These are phyloP conservation scores for Carex littledalei DNA, from an alignment of 176 grass and related monocot species.

Conservation along the genomic window DNA sequence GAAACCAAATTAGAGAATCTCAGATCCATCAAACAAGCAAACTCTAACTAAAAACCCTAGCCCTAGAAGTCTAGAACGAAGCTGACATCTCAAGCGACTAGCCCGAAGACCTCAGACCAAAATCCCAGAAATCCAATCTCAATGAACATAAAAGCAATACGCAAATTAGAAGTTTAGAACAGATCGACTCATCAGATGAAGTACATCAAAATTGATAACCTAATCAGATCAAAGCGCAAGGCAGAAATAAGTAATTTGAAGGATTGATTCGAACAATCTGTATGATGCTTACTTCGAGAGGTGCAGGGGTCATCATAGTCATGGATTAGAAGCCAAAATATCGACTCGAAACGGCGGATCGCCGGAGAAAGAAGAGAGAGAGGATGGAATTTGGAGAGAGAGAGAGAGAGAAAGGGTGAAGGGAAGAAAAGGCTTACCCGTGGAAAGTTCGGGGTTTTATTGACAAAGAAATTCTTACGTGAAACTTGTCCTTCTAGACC, in stretches of 20 bases:
- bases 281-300: slow-evolving; percentile 44
- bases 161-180: not conserved
- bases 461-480: slow-evolving; percentile 13
- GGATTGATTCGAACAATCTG: not conserved
- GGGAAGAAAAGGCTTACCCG: slow-evolving; percentile 34
- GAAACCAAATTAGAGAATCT: slow-evolving; percentile 11
- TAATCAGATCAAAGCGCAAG: slow-evolving; percentile 9
- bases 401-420: slow-evolving; percentile 3
- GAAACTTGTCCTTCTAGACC: not conserved
- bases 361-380: slow-evolving; percentile 29
- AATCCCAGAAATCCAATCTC: not conserved
- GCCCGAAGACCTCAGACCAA: slow-evolving; percentile 18
- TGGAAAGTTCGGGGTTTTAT: slow-evolving; percentile 47
- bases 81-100: not conserved
- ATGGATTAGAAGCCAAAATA: slow-evolving; percentile 21
- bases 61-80: slow-evolving; percentile 51
- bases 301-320: slow-evolving; percentile 48
- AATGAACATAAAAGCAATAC: not conserved
- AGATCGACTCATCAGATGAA: not conserved
- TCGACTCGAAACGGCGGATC: not conserved
- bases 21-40: slow-evolving; percentile 45
- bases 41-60: slow-evolving; percentile 50
- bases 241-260: not conserved
- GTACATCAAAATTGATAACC: not conserved
- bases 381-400: slow-evolving; percentile 25